phyloP scores from a whole-genome alignment of 352 stramenopile species.

The Globisporangium acanthophoron region DNA sequence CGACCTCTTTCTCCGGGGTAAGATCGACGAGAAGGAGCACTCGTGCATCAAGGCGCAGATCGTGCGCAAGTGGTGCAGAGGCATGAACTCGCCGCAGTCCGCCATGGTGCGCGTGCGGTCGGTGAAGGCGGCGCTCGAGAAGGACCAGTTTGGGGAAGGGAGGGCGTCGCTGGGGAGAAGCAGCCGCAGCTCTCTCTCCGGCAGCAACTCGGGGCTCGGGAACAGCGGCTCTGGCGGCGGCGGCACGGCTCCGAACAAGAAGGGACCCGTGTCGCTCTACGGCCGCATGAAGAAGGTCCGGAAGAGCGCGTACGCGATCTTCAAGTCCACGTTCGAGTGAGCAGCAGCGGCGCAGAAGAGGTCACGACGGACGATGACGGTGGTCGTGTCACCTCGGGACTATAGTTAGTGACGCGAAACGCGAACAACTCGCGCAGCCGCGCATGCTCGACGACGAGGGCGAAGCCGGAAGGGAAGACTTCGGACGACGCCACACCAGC shows the following conservation, averaged over 20 bases:
- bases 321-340: constrained; percentile 82
- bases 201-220: constrained; percentile 17
- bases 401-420: too few species aligned
- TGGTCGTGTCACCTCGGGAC: too few species aligned
- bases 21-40: constrained; percentile 84
- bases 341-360: background rate
- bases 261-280: constrained; percentile 53
- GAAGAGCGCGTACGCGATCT: constrained; percentile 76
- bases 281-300: constrained; percentile 80
- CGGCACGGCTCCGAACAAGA: constrained; percentile 13
- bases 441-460: too few species aligned
- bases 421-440: too few species aligned
- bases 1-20: constrained; percentile 64
- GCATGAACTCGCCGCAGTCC: constrained; percentile 72
- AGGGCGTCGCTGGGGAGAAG: constrained; percentile 13
- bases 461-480: background rate
- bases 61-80: constrained; percentile 77
- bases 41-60: constrained; percentile 81
- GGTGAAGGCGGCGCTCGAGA: constrained; percentile 45
- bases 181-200: constrained; percentile 19
- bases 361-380: too few species aligned
- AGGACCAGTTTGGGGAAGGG: constrained; percentile 14
- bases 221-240: constrained; percentile 10
- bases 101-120: constrained; percentile 66
- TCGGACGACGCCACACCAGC: background rate